A percentile compares a stretch with the other conserved stretches of the same genome.
These are phyloP conservation scores for Erucastrum elatum DNA, from an alignment of 345 rosid genomes.

Conservation along the genomic window DNA sequence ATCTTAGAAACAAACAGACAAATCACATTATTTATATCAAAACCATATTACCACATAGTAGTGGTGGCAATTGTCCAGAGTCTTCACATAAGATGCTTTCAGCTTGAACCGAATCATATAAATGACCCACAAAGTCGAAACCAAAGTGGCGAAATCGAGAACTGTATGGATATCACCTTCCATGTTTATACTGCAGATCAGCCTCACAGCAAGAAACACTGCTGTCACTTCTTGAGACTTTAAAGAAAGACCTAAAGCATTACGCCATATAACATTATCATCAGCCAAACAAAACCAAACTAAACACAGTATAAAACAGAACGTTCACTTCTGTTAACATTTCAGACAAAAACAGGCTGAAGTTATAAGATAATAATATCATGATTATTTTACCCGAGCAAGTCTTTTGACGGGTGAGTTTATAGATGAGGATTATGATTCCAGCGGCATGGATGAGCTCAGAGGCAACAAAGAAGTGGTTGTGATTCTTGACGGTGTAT, in stretches of 20 bases:
- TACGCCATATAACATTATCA: not conserved
- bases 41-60: conserved; percentile 52
- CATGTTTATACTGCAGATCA: conserved; percentile 45
- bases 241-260: conserved; percentile 68
- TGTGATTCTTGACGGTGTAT: conserved; percentile 36
- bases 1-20: not conserved
- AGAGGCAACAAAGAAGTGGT: conserved; percentile 60
- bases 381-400: conserved; percentile 53
- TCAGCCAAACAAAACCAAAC: not conserved
- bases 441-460: conserved; percentile 68
- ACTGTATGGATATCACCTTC: conserved; percentile 63
- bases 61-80: conserved; percentile 56
- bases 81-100: conserved; percentile 63
- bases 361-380: not conserved
- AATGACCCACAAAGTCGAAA: conserved; percentile 65
- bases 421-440: conserved; percentile 60
- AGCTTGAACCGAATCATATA: conserved; percentile 75
- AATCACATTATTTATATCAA: not conserved
- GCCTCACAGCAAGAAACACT: conserved; percentile 58
- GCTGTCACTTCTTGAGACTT: conserved; percentile 79
- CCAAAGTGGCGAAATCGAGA: conserved; percentile 60
- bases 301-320: conserved; percentile 4
- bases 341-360: not conserved
- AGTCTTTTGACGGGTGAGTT: conserved; percentile 60
- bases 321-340: not conserved